Evolutionary conservation across 129 eudicot species (phyloP), one percentile per base, ranked within the genome.

Genomic region (Centaurea solstitialis): DNA sequence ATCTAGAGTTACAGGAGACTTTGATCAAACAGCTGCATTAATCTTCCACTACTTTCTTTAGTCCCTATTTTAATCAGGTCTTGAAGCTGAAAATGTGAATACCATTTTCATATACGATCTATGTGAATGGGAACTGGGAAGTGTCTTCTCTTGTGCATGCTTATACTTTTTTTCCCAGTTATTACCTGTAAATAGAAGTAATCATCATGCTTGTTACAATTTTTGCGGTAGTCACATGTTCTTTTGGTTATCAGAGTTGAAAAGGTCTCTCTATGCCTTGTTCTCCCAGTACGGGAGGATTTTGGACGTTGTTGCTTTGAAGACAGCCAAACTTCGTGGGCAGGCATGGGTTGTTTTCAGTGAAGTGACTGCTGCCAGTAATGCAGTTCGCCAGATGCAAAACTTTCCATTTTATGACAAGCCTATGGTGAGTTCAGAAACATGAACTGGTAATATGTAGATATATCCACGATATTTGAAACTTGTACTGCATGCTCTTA

Each of bases 231-330:
- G 38, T 73, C 73, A 77, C 79, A 28, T 76, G 45, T 50, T 86
- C 30, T 88, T 64, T 76, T 79, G 23, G 24, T 88, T 76, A 61
- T 78, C 99, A 95, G 99, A 95, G 86, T 86, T 95, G 94, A 95
- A 95, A 93, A 87, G 98, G 71, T 95, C 99, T 76, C 95, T 95
- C 38, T 95, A 95, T 81, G 91, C 94, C 73, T 84, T 95, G 89
- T 95, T 95, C 92, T 95, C 98, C 53, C 98, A 95, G 86, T 95
- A 93, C 82, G 99, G 99, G 69, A 89, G 99, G 86, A 93, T 95
- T 77, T 39, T 95, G 87, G 99, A 95, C 81, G 89, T 95, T 73
- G 99, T 93, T 84, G 97, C 99, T 40, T 78, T 95, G 87, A 95
- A 95, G 86, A 95, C 98, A 6, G 75, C 89, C 41, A 95, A 91